Base-by-base conservation (phyloP, 345 rosid genomes). In the Populus euphratica region DNA sequence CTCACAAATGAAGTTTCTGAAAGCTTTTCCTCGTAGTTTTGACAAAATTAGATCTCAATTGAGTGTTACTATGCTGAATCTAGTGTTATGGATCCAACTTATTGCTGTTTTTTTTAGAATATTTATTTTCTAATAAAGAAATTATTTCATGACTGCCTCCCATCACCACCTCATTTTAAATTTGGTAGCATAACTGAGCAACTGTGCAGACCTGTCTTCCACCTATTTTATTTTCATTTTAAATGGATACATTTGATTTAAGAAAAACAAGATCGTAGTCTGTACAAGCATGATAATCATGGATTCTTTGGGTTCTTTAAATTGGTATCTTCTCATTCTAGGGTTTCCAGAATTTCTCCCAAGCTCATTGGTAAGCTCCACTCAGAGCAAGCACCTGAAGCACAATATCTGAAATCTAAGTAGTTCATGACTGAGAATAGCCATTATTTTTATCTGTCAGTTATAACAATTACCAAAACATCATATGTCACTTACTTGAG, bases 1-100 rank as follows among this genome's bases (percentile, higher is more conserved):
- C 88, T 93, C 64, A 79, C 91, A 17, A 75, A 76, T 73, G 94
- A 93, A 86, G 79, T 47, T 5, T 13, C 20, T 16, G 47, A 8
- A 54, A 14, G 10, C 2, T 67, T 44, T 69, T 65, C 27, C n/a
- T 39, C 50, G 3, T 44, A 14, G 69, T 70, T 10, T 43, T 6
- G 52, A 16, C 17, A 36, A 59, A 82, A 23, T 35, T 61, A 12
- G 47, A 6, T 17, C 35, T 41, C 50, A 20, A 21, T 27, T 13
- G 36, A 44, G 17, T n/a, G 67, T 39, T 39, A 21, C 9, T 49
- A 33, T 52, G 68, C 54, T 69, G 4, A 27, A 21, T 49, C 9
- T 35, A 29, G 56, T 20, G 16, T 29, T 43, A 69, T 21, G 66
- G 17, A 13, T 41, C 29, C 59, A 35, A 21, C 20, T 41, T 70